Conservation (phyloP, 768 basidiomycete species). For the Brasilioporus rufonigricans region DNA sequence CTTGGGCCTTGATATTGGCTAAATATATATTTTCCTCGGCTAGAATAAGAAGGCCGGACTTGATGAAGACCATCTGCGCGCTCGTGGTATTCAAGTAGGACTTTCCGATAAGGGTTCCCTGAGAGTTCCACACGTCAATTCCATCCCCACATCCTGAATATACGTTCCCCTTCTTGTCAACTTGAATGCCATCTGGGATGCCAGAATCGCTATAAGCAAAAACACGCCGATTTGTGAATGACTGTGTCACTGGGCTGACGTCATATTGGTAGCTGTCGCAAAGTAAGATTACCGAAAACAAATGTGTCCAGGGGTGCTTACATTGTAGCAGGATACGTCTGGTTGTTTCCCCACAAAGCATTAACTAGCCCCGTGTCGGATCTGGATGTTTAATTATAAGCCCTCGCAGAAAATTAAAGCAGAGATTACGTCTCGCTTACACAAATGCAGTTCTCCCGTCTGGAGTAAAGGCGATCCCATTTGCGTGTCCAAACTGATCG, state of each 20-base stretch:
- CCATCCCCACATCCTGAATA: conserved; percentile 68
- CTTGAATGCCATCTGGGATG: conserved; percentile 63
- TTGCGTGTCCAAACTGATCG: conserved; percentile 69
- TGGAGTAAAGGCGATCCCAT: conserved; percentile 71
- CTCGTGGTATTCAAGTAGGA: conserved; percentile 25
- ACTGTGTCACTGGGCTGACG: conserved; percentile 51
- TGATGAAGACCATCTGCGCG: conserved; percentile 42
- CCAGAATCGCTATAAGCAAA: conserved; percentile 69
- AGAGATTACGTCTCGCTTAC: conserved; percentile 30
- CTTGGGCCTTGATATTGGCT: conserved; percentile 35
- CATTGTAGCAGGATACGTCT: conserved; percentile 67
- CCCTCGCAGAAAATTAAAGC: not conserved
- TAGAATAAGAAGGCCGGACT: conserved; percentile 39
- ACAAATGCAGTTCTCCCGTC: conserved; percentile 67
- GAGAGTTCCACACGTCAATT: conserved; percentile 55
- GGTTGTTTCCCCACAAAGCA: conserved; percentile 47
- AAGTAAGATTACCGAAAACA: not conserved
- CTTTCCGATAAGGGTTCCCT: conserved; percentile 46
- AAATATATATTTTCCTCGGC: conserved; percentile 38
- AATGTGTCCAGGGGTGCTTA: conserved; percentile 31
- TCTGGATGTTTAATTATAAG: conserved; percentile 22
- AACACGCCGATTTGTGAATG: conserved; percentile 58
- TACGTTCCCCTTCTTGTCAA: conserved; percentile 63
- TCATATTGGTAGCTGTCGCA: conserved; percentile 62
- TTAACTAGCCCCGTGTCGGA: conserved; percentile 33